Evolutionary conservation across 78 protist genomes (phyloP).

Genomic region (Tieghemostelium lacteum): DNA sequence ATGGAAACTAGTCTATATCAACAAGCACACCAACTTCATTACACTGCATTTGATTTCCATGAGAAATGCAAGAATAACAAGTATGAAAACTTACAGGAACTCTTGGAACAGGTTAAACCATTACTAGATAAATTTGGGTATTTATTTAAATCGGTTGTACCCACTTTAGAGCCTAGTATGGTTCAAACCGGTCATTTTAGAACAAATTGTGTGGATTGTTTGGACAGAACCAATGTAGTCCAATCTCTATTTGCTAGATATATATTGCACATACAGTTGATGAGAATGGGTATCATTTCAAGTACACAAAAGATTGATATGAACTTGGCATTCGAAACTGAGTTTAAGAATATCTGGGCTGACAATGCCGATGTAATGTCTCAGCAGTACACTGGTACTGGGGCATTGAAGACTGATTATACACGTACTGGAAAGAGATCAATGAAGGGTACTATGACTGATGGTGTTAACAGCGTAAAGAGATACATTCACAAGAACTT

Average conservation of each 20-base stretch:
- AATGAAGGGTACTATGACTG: slow-evolving; percentile 77
- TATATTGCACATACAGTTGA: slow-evolving; percentile 61
- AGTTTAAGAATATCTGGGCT: slow-evolving; percentile 82
- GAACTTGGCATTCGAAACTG: slow-evolving; percentile 23
- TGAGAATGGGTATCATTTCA: slow-evolving; percentile 72
- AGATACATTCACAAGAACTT: slow-evolving; percentile 70
- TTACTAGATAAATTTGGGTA: slow-evolving; percentile 46
- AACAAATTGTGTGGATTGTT: slow-evolving; percentile 96
- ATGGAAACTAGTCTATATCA: not conserved
- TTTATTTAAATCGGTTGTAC: slow-evolving; percentile 3
- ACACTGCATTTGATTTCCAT: slow-evolving; percentile 81
- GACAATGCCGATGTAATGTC: slow-evolving; percentile 85
- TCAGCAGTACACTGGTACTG: slow-evolving; percentile 85
- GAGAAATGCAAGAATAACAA: slow-evolving; percentile 71
- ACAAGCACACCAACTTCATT: not conserved
- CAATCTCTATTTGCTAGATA: slow-evolving; percentile 83
- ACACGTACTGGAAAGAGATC: slow-evolving; percentile 80
- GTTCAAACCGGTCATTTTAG: slow-evolving; percentile 87
- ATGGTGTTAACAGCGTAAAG: slow-evolving; percentile 70
- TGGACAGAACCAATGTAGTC: slow-evolving; percentile 97
- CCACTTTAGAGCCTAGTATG: not conserved
- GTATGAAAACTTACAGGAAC: slow-evolving; percentile 40
- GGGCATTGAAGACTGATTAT: slow-evolving; percentile 81
- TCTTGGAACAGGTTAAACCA: slow-evolving; percentile 18
- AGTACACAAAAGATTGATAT: slow-evolving; percentile 14